A percentile compares a stretch with the other conserved stretches of the same genome.
phyloP scores from a whole-genome alignment of 345 rosid species.

The Lepidium didymum region DNA sequence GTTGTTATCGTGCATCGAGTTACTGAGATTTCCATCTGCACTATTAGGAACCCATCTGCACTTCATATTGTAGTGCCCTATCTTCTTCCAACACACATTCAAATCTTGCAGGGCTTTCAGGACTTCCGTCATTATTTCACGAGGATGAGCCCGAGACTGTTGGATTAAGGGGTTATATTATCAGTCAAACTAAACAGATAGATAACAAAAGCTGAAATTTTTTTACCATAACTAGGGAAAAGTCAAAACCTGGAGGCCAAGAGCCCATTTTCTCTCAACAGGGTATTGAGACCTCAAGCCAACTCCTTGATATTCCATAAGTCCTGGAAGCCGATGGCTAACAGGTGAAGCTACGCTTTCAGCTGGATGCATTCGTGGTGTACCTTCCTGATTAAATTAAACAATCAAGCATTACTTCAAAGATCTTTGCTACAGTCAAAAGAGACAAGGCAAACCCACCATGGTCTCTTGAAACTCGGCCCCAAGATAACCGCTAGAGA shows the following conservation, averaged over 20 bases:
- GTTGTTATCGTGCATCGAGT: constrained; percentile 41
- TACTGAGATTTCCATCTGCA: constrained; percentile 54
- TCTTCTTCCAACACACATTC: constrained; percentile 92
- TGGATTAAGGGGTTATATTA: not conserved
- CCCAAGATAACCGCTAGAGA: constrained; percentile 62
- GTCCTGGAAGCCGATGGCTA: constrained; percentile 55
- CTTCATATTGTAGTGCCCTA: constrained; percentile 92
- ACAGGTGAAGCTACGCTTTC: constrained; percentile 53
- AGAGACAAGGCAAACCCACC: constrained; percentile 39
- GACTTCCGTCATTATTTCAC: constrained; percentile 84
- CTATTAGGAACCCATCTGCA: constrained; percentile 77
- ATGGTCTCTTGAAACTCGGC: constrained; percentile 66
- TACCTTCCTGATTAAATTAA: constrained; percentile 49
- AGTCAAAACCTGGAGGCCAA: constrained; percentile 77
- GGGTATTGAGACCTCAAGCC: constrained; percentile 54
- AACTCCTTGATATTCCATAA: constrained; percentile 66
- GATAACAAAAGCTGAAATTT: not conserved
- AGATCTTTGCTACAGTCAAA: not conserved
- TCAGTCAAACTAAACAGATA: not conserved
- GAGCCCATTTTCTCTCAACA: constrained; percentile 81
- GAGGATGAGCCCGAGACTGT: constrained; percentile 86
- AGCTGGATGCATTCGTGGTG: constrained; percentile 50
- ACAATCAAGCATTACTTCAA: constrained; percentile 4
- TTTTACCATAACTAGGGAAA: not conserved
- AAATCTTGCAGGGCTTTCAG: constrained; percentile 78